phyloP scores from a whole-genome alignment of 2,329 filamentous ascomycete genomes.

The Whalleya microplaca region DNA sequence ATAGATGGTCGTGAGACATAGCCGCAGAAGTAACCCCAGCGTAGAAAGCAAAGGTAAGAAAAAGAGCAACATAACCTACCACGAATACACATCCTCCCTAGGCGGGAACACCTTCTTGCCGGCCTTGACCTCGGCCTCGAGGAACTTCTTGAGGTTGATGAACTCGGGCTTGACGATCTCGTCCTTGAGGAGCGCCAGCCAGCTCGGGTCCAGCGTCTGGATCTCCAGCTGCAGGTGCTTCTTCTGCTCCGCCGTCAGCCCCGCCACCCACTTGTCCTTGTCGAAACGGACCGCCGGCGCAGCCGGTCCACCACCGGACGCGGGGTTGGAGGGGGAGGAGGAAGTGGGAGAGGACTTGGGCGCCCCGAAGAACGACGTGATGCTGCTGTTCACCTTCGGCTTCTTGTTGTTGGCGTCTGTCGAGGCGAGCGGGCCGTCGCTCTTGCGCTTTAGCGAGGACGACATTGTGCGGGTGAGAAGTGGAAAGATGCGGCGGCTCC shows the following conservation, averaged over 20 bases:
- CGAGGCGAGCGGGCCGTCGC: conserved; percentile 47
- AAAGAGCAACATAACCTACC: conserved; percentile 57
- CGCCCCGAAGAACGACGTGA: conserved; percentile 85
- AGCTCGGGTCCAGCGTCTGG: conserved; percentile 86
- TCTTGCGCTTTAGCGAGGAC: conserved; percentile 69
- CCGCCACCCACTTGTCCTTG: conserved; percentile 86
- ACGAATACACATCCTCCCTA: conserved; percentile 88
- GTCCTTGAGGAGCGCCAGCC: conserved; percentile 87
- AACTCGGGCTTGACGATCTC: conserved; percentile 81
- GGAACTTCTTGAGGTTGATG: conserved; percentile 83
- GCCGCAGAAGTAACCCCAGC: no score
- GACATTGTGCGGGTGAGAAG: conserved; percentile 51
- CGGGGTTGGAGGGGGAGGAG: conserved; percentile 24
- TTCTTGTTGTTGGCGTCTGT: conserved; percentile 75
- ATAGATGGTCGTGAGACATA: not conserved
- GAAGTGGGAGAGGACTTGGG: conserved; percentile 54
- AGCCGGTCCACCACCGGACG: conserved; percentile 30
- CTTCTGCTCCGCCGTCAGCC: conserved; percentile 79
- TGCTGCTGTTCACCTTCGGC: conserved; percentile 73
- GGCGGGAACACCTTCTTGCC: conserved; percentile 87
- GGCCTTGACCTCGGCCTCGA: conserved; percentile 74
- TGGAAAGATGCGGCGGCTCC: no score
- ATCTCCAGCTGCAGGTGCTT: conserved; percentile 86
- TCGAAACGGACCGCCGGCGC: conserved; percentile 66
- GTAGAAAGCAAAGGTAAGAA: no score